Evolutionary conservation across 1,139 yeast genomes (phyloP), one percentile per base, ranked within the genome.

Genomic region (Taphrina populina): DNA sequence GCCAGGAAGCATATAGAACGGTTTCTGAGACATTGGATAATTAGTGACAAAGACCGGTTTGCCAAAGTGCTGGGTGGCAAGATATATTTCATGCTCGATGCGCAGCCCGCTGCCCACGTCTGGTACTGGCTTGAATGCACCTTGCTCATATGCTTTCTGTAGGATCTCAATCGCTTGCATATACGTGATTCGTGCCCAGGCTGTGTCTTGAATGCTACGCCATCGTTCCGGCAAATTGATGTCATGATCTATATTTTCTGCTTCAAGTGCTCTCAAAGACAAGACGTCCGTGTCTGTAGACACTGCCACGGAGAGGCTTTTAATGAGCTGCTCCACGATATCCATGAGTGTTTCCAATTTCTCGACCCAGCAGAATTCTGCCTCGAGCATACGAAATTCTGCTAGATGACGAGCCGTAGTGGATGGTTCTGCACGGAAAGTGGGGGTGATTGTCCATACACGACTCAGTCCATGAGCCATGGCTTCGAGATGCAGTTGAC

Each of bases 381-480:
- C 95, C 69, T 94, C 99, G 2, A 92, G 71, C 96, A 94, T 90
- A 96, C 97, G 92, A 69, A 94, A 94, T 68, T 94, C 99, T 60
- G 94, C 80, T 61, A 94, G 71, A 67, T 94, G 99, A 47, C 98
- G 76, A 63, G 82, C 86, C 0, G 99, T 94, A 64, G 88, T 88
- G 53, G 95, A 85, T 52, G 79, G 79, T 66, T 94, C 99, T 0
- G 98, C 98, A 60, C 99, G 74, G 67, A 94, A 94, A 59, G 96
- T 88, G 0, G 98, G 98, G 0, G 90, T 76, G 45, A 92, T 67
- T 0, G 95, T 82, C 95, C 96, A 94, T 0, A 86, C 97, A 40
- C 95, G 73, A 46, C 81, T 78, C 35, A 90, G 68, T 0, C 96
- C 84, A 53, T 82, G 77, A 4, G 94, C 79, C 52, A 87, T 70